Evolutionary conservation across 2,329 filamentous ascomycete species (phyloP).

Genomic region (Madurella fahalii): DNA sequence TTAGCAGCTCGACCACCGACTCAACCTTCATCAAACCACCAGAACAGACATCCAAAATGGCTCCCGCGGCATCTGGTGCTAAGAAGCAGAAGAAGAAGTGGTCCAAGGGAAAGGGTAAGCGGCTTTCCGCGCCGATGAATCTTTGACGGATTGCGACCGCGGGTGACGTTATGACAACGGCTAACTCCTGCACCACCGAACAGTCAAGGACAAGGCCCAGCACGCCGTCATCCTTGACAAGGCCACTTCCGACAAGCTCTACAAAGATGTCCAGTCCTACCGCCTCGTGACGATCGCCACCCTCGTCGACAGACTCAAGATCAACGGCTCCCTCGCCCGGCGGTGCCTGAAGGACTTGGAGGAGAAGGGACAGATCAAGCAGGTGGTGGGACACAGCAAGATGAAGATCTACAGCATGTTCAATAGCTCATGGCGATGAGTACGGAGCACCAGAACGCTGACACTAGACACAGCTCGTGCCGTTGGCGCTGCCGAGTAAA

Average conservation of each 20-base stretch:
- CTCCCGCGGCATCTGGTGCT: conserved; percentile 55
- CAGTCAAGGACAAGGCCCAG: conserved; percentile 99
- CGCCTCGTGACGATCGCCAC: conserved; percentile 97
- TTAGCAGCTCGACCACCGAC: conserved; percentile 23
- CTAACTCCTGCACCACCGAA: conserved; percentile 16
- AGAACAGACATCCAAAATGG: conserved; percentile 41
- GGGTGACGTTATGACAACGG: conserved; percentile 1
- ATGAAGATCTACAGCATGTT: conserved; percentile 92
- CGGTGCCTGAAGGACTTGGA: conserved; percentile 87
- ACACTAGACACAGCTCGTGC: conserved; percentile 51
- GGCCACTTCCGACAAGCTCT: conserved; percentile 92
- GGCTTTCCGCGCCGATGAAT: conserved; percentile 8
- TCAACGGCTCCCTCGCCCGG: conserved; percentile 96
- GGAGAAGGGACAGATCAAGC: conserved; percentile 98
- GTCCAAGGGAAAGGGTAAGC: conserved; percentile 67
- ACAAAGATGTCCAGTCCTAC: conserved; percentile 99
- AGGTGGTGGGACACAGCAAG: conserved; percentile 93
- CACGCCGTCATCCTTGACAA: conserved; percentile 99
- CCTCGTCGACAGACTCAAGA: conserved; percentile 99
- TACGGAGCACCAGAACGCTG: conserved; percentile 24
- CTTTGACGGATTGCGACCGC: conserved; percentile 6
- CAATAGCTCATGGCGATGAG: not conserved
- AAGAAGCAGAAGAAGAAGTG: conserved; percentile 85
- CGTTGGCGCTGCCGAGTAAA: conserved; percentile 50
- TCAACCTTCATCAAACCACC: conserved; percentile 30